Percentiles rank a stretch among this genome's conserved stretches.
Evolutionary conservation across 164 flowering plant genomes (phyloP).

Genomic region (Paratinospora sagittata): DNA sequence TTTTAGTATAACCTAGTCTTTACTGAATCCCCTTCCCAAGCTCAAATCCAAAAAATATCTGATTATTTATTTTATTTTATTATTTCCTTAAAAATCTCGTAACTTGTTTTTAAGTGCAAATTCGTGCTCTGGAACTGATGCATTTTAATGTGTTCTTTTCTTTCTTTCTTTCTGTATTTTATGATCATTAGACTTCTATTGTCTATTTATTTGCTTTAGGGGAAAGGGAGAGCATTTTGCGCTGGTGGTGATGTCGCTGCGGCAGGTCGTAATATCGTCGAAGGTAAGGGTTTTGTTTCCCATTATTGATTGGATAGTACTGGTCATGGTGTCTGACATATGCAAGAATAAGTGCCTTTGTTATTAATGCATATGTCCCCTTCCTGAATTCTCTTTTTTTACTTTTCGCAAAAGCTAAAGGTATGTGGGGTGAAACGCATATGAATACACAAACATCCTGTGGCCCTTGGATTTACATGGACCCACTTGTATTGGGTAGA

Average conservation of each 20-base stretch:
- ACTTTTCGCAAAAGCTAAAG: no score
- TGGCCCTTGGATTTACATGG: no score
- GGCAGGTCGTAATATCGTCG: slow-evolving; percentile 32
- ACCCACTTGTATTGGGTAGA: no score
- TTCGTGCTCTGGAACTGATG: not conserved
- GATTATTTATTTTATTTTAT: no score
- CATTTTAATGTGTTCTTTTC: not conserved
- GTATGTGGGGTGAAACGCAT: no score
- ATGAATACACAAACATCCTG: no score
- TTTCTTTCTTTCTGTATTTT: not conserved
- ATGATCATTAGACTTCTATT: not conserved
- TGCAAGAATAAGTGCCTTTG: no score
- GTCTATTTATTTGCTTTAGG: slow-evolving; percentile 25
- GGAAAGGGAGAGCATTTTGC: slow-evolving; percentile 67
- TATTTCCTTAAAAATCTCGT: not conserved
- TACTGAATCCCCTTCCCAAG: no score
- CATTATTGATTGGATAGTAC: not conserved
- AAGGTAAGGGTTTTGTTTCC: slow-evolving; percentile 30
- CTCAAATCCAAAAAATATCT: no score
- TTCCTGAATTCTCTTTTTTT: no score
- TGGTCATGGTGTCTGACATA: not conserved
- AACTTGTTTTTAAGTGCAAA: not conserved
- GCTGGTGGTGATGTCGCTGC: slow-evolving; percentile 67
- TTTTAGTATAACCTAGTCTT: no score
- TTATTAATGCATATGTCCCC: not conserved